A percentile compares a stretch with the other conserved stretches of the same genome.
phyloP scores from a whole-genome alignment of 805 yeast species.

The Metschnikowia koreensis region DNA sequence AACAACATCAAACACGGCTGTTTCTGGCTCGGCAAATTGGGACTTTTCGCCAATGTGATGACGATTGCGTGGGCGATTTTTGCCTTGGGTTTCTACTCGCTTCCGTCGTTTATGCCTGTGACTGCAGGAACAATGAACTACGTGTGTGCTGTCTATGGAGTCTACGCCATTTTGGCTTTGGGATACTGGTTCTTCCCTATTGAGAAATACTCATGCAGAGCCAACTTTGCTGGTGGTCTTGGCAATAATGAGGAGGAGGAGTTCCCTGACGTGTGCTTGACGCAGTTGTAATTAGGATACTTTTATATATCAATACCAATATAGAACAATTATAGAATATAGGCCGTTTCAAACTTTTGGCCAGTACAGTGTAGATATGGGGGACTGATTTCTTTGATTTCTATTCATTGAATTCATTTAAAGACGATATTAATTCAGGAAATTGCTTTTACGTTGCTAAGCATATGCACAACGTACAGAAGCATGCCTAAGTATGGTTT shows the following conservation, averaged over 20 bases:
- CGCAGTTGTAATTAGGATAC: constrained; percentile 3
- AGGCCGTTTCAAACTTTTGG: too few species aligned
- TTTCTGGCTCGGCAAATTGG: constrained; percentile 42
- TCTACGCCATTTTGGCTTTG: constrained; percentile 34
- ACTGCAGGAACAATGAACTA: constrained; percentile 29
- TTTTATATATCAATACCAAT: background rate
- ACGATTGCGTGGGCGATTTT: constrained; percentile 36
- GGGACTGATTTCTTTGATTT: too few species aligned
- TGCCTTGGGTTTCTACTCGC: constrained; percentile 39
- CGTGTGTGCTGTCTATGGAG: constrained; percentile 26
- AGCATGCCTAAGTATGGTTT: too few species aligned
- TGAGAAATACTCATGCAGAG: constrained; percentile 36
- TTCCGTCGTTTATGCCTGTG: constrained; percentile 34
- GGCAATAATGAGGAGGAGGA: constrained; percentile 40
- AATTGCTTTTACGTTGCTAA: too few species aligned
- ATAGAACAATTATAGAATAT: too few species aligned
- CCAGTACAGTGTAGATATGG: too few species aligned
- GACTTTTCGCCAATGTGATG: constrained; percentile 32
- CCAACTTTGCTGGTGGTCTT: constrained; percentile 42
- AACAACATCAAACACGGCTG: constrained; percentile 40
- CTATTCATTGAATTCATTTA: too few species aligned
- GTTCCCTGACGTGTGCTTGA: constrained; percentile 43
- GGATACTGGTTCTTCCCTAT: constrained; percentile 45
- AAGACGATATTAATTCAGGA: too few species aligned
- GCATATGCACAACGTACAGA: too few species aligned